Conservation (phyloP, 2,329 filamentous ascomycete species). For the Drechslerella stenobrocha region DNA sequence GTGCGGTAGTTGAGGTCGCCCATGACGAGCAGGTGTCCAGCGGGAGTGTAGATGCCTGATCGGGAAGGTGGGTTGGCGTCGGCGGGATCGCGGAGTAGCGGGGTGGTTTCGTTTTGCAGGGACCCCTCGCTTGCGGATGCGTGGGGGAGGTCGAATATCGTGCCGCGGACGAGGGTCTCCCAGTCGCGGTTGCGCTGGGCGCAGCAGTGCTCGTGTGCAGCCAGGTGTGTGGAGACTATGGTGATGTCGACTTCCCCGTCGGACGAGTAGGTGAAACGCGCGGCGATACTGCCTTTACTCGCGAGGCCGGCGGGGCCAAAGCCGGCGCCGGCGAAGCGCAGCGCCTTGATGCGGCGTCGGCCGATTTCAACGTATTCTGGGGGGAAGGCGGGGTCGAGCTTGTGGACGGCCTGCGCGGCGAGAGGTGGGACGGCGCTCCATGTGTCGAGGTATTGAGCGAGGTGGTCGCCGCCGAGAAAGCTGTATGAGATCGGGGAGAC, state of each 20-base stretch:
- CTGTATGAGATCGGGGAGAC: conserved; percentile 80
- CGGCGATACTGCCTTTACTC: conserved; percentile 89
- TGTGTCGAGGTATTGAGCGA: conserved; percentile 73
- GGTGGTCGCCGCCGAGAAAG: conserved; percentile 80
- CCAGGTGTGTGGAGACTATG: conserved; percentile 84
- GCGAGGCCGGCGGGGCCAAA: conserved; percentile 87
- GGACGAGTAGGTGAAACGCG: conserved; percentile 67
- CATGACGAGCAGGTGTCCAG: conserved; percentile 77
- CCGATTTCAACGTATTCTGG: conserved; percentile 70
- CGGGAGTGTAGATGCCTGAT: conserved; percentile 71
- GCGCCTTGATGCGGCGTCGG: conserved; percentile 68
- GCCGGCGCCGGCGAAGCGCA: conserved; percentile 80
- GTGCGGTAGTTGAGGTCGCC: conserved; percentile 97
- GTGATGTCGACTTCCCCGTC: conserved; percentile 66
- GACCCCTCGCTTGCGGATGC: conserved; percentile 5
- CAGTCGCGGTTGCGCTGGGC: conserved; percentile 82
- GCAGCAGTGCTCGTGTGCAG: conserved; percentile 80
- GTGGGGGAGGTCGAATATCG: conserved; percentile 67
- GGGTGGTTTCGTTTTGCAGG: conserved; percentile 12
- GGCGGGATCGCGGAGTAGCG: conserved; percentile 57
- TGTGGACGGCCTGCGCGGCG: conserved; percentile 60
- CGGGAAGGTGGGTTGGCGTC: background rate
- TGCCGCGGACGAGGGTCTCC: conserved; percentile 75
- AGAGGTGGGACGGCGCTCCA: conserved; percentile 73
- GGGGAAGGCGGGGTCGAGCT: conserved; percentile 47